phyloP scores from a whole-genome alignment of 1,284 basidiomycete species.

The Ganoderma multipileum region DNA sequence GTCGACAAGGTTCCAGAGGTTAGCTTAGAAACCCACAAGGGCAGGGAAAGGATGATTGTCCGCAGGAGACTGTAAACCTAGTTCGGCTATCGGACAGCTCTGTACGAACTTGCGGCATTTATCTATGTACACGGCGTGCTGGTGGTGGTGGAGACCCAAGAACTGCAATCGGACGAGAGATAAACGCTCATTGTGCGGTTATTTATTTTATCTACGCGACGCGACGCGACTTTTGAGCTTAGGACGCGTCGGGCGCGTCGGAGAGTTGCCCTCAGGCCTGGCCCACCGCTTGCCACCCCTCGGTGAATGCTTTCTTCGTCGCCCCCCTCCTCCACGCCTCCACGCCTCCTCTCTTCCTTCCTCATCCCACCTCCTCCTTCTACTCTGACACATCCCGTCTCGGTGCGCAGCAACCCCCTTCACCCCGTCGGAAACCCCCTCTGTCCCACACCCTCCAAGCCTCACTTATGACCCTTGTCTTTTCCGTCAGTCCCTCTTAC shows the following conservation, averaged over 20 bases:
- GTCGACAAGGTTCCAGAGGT: slow-evolving; percentile 55
- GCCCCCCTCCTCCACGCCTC: background rate
- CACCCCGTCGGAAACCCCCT: background rate
- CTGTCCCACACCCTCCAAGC: background rate
- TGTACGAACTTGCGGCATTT: too few relatives aligned
- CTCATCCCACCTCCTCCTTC: background rate
- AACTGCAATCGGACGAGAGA: too few relatives aligned
- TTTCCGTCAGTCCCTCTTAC: background rate
- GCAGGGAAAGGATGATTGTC: slow-evolving; percentile 56
- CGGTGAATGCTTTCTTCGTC: background rate
- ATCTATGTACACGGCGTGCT: too few relatives aligned
- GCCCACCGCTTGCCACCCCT: background rate
- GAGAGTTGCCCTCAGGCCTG: too few relatives aligned
- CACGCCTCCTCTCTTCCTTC: background rate
- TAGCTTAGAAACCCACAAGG: slow-evolving; percentile 47
- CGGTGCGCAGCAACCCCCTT: background rate
- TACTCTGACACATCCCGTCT: background rate
- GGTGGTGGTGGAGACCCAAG: too few relatives aligned
- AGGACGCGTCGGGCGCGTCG: background rate
- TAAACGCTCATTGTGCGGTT: background rate
- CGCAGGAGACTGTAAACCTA: slow-evolving; percentile 47
- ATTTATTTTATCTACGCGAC: background rate
- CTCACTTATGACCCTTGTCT: background rate
- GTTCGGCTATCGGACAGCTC: too few relatives aligned
- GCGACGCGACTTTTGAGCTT: background rate